Base-by-base conservation (phyloP, 148 eudicot species). In the Gaultheria prostrata region DNA sequence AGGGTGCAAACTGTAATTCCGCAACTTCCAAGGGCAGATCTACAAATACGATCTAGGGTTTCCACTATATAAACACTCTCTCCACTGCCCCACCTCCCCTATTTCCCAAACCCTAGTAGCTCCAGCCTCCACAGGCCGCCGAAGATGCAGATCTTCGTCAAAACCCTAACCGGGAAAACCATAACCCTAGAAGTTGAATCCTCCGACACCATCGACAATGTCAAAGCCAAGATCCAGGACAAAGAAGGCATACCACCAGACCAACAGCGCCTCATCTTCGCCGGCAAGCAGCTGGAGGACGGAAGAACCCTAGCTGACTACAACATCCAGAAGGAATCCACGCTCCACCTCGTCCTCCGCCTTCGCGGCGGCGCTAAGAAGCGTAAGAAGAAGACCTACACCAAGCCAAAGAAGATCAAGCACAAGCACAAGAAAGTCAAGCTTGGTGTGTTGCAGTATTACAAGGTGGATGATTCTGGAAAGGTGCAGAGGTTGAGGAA, bases 361-460 rank as follows among this genome's bases (percentile, higher is more conserved):
- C 84, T 86, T 35, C 86, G 86, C 9, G 88, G 88, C 8, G 86
- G 88, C 9, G 88, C 86, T 12, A 86, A 86, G 82, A 86, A 86
- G 86, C 79, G 88, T 0, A 86, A 86, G 88, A 86, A 86, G 88
- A 86, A 86, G 88, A 86, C 88, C 6, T 86, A 86, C 86, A 86
- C 88, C 28, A 86, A 86, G 86, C 88, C 88, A n/a, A 86, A 86
- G 86, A 86, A 86, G 86, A 80, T 86, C 81, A 86, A 86, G 86
- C 88, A 86, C 84, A 86, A 86, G 88, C 56, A 86, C 49, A 83
- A 84, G 88, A 86, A 77, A 63, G 88, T 86, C 4, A 86, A 86
- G 88, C 86, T 86, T 67, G 88, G 82, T 2, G 86, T 84, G 21
- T 45, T 86, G 51, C 88, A 86, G 88, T 86, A 83, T 24, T 86